phyloP scores from a whole-genome alignment of 768 basidiomycete species.

The Exsudoporus frostii region DNA sequence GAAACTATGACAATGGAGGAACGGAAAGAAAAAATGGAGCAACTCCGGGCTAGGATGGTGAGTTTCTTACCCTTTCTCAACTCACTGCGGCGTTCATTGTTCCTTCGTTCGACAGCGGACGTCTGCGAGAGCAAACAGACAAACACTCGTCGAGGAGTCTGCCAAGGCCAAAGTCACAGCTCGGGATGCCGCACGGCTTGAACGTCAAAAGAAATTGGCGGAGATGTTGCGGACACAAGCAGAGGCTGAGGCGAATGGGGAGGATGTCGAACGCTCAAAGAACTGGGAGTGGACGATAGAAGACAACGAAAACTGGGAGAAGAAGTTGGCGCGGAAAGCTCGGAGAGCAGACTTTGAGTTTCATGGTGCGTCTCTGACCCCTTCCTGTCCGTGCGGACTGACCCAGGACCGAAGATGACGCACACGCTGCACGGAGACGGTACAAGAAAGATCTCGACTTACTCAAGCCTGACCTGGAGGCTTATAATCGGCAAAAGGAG shows the following conservation, averaged over 20 bases:
- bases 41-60: slow-evolving; percentile 79
- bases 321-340: slow-evolving; percentile 72
- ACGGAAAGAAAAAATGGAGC: slow-evolving; percentile 71
- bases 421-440: slow-evolving; percentile 80
- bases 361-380: slow-evolving; percentile 58
- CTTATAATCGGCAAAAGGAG: slow-evolving; percentile 90
- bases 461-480: slow-evolving; percentile 82
- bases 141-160: slow-evolving; percentile 81
- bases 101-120: slow-evolving; percentile 48
- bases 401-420: slow-evolving; percentile 59
- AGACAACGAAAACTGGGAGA: slow-evolving; percentile 31
- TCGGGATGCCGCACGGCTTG: slow-evolving; percentile 78
- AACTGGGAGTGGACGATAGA: slow-evolving; percentile 69
- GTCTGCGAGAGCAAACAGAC: slow-evolving; percentile 79
- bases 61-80: neutral
- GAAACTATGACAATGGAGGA: slow-evolving; percentile 56
- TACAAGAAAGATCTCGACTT: slow-evolving; percentile 92
- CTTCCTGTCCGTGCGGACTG: neutral
- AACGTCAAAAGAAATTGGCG: slow-evolving; percentile 86
- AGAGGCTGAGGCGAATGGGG: slow-evolving; percentile 88
- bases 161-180: slow-evolving; percentile 72
- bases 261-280: slow-evolving; percentile 93
- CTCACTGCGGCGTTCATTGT: neutral
- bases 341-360: slow-evolving; percentile 88
- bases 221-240: slow-evolving; percentile 81